These are phyloP conservation scores for Russula lepida DNA, from an alignment of 768 basidiomycete species.

Conservation along the genomic window DNA sequence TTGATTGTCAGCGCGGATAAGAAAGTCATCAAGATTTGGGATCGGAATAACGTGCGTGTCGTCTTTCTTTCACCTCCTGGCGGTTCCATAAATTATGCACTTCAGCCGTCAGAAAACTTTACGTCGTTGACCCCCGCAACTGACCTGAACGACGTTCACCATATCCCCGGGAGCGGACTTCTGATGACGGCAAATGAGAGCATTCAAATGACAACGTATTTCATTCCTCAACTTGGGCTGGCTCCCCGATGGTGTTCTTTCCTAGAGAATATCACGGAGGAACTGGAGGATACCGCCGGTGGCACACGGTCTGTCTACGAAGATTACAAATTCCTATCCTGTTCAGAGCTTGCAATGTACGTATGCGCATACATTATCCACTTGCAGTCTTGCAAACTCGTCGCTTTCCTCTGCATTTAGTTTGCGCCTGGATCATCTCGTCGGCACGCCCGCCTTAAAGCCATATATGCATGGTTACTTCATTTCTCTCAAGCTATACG, in stretches of 20 bases:
- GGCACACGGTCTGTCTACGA: conserved; percentile 67
- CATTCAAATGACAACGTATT: conserved; percentile 92
- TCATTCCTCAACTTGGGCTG: conserved; percentile 92
- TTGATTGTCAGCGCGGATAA: conserved; percentile 89
- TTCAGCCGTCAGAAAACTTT: conserved; percentile 76
- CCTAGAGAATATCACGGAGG: conserved; percentile 97
- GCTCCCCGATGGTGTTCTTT: conserved; percentile 97
- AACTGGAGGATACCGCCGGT: conserved; percentile 84
- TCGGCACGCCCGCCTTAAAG: conserved; percentile 91
- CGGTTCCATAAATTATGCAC: conserved; percentile 2
- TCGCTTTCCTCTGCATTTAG: conserved; percentile 32
- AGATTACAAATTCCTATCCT: conserved; percentile 96
- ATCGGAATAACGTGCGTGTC: conserved; percentile 60
- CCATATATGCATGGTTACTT: conserved; percentile 99
- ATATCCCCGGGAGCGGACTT: conserved; percentile 82
- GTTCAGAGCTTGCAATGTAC: conserved; percentile 75
- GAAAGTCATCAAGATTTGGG: conserved; percentile 98
- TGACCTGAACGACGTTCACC: conserved; percentile 86
- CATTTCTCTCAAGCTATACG: conserved; percentile 90
- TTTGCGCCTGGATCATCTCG: conserved; percentile 88
- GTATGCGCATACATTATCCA: conserved; percentile 27
- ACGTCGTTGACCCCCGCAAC: conserved; percentile 85
- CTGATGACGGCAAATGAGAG: conserved; percentile 92
- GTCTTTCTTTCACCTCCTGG: conserved; percentile 33
- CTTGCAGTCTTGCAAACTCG: neutral